A percentile compares a stretch with the other conserved stretches of the same genome.
Conservation (phyloP, 805 yeast species). For the Starmera amethionina region DNA sequence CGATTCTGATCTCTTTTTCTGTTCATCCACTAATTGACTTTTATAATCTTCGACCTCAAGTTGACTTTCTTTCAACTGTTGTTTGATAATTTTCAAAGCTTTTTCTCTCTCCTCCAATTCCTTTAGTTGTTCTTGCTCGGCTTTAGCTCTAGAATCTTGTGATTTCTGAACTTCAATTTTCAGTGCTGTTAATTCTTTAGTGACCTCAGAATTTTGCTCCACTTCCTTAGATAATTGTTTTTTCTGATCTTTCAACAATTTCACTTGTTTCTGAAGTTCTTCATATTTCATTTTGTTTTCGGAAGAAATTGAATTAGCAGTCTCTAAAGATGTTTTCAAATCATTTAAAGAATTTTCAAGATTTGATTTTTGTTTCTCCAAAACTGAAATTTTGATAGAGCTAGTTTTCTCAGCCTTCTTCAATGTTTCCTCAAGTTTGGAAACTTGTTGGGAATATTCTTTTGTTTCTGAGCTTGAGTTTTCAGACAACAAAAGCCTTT, state of each 20-base stretch:
- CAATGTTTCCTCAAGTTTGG: conserved; percentile 28
- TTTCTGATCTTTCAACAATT: conserved; percentile 1
- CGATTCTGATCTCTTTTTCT: not conserved
- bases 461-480: conserved; percentile 39
- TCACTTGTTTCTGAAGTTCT: not conserved
- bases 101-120: not conserved
- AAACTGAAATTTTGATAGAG: conserved; percentile 1
- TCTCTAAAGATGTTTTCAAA: conserved; percentile 8
- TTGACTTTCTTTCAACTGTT: no score
- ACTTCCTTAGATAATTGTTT: not conserved
- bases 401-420: conserved; percentile 6
- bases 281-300: not conserved
- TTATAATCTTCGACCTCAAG: no score
- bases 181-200: not conserved
- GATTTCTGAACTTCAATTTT: not conserved
- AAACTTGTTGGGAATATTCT: conserved; percentile 38
- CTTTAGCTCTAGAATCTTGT: not conserved
- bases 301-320: not conserved
- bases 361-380: conserved; percentile 6
- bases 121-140: not conserved
- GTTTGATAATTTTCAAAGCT: no score
- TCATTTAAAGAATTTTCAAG: conserved; percentile 9
- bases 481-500: conserved; percentile 35
- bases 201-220: not conserved
- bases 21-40: not conserved